phyloP scores from a whole-genome alignment of 495 filamentous ascomycete genomes.

The Talaromyces nanjingensis region DNA sequence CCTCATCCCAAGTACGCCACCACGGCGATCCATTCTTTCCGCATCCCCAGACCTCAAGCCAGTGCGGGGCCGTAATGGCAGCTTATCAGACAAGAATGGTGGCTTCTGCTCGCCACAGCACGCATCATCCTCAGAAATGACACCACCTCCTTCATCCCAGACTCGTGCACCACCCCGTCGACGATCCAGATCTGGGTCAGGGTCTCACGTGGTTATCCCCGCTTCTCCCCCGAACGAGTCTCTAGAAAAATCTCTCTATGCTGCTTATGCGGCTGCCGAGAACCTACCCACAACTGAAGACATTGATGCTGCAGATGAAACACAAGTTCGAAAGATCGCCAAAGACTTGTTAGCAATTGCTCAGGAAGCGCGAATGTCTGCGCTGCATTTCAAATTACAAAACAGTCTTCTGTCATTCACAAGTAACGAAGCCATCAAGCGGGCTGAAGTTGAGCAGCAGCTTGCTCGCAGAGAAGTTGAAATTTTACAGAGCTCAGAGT shows the following conservation, averaged over 20 bases:
- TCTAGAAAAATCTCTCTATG: constrained; percentile 47
- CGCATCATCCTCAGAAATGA: constrained; percentile 47
- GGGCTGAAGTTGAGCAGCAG: constrained; percentile 86
- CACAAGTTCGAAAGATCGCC: constrained; percentile 56
- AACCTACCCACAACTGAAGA: constrained; percentile 55
- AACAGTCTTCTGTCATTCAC: constrained; percentile 82
- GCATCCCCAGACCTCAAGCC: constrained; percentile 35
- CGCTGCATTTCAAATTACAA: constrained; percentile 88
- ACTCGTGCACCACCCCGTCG: constrained; percentile 37
- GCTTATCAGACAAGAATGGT: constrained; percentile 23
- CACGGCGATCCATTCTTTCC: constrained; percentile 29
- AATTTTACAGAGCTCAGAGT: constrained; percentile 59
- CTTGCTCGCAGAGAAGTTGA: constrained; percentile 89
- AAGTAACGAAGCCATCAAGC: constrained; percentile 76
- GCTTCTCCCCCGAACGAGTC: constrained; percentile 52
- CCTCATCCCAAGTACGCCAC: constrained; percentile 28
- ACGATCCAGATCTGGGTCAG: constrained; percentile 24
- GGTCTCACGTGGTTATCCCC: constrained; percentile 31
- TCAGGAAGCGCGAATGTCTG: constrained; percentile 66
- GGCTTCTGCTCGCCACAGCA: constrained; percentile 33
- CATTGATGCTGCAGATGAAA: constrained; percentile 52
- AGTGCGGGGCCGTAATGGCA: constrained; percentile 20
- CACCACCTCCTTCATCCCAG: constrained; percentile 72
- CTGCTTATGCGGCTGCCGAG: constrained; percentile 40
- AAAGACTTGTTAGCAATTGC: constrained; percentile 44